Evolutionary conservation across 176 grass and related monocot species (phyloP).

Genomic region (Neostapfia colusana): DNA sequence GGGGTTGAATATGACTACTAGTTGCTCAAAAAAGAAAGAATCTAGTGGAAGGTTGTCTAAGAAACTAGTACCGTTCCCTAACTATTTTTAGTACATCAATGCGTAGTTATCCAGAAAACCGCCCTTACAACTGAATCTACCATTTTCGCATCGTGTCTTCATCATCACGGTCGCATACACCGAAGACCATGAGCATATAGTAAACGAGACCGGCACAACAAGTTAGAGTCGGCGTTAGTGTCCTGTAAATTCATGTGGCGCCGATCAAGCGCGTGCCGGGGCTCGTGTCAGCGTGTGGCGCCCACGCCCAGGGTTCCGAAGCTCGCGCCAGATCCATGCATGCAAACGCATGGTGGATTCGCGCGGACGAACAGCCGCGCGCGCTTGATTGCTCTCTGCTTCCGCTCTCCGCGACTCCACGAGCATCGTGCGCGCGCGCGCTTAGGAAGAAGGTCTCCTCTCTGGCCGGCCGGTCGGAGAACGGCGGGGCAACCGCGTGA

Average conservation of each 20-base stretch:
- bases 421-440: background rate
- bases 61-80: background rate
- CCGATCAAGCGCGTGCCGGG: too few species aligned
- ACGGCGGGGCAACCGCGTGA: background rate
- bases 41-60: background rate
- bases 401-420: background rate
- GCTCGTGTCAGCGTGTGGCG: too few species aligned
- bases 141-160: too few species aligned
- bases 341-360: background rate
- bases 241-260: too few species aligned
- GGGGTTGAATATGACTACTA: constrained; percentile 13
- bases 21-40: constrained; percentile 28
- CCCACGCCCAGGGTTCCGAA: too few species aligned
- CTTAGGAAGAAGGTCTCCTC: too few species aligned
- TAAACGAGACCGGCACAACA: too few species aligned
- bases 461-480: background rate
- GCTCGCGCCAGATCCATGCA: background rate
- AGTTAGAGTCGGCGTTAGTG: too few species aligned
- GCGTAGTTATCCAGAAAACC: background rate
- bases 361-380: too few species aligned
- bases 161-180: background rate
- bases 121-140: background rate
- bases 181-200: too few species aligned
- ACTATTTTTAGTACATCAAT: background rate
- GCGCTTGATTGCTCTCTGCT: too few species aligned